Evolutionary conservation across 1,284 basidiomycete genomes (phyloP).

Genomic region (Trichosporon sp.): DNA sequence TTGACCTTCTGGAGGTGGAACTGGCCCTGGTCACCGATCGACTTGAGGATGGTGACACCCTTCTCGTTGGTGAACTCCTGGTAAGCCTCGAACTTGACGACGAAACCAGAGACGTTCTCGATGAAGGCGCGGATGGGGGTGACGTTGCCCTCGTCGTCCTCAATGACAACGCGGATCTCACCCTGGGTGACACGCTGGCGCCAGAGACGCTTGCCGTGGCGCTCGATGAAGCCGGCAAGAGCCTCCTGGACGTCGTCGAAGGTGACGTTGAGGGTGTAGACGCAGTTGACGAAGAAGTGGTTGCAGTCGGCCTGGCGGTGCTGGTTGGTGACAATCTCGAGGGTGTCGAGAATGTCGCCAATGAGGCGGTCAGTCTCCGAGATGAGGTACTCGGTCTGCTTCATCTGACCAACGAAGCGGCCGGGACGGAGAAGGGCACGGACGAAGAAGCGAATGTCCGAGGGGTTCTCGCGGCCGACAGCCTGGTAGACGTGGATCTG

Average conservation of each 20-base stretch:
- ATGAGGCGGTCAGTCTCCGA: slow-evolving; percentile 97
- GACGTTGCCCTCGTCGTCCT: slow-evolving; percentile 88
- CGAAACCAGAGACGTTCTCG: slow-evolving; percentile 97
- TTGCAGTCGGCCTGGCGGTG: slow-evolving; percentile 90
- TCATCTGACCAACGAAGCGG: slow-evolving; percentile 85
- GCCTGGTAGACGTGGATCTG: slow-evolving; percentile 98
- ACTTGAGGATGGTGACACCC: slow-evolving; percentile 90
- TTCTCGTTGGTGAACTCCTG: slow-evolving; percentile 97
- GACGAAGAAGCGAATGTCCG: slow-evolving; percentile 97
- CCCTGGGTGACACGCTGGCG: slow-evolving; percentile 94
- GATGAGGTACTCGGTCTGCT: slow-evolving; percentile 92
- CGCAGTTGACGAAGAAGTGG: slow-evolving; percentile 97
- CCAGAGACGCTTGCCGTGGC: slow-evolving; percentile 97
- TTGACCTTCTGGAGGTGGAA: slow-evolving; percentile 91
- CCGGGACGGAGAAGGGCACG: slow-evolving; percentile 95
- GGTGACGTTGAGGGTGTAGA: slow-evolving; percentile 91
- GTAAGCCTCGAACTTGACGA: slow-evolving; percentile 98
- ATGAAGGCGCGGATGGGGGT: slow-evolving; percentile 96
- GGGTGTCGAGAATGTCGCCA: slow-evolving; percentile 88
- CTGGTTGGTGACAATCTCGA: slow-evolving; percentile 86
- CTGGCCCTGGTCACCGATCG: slow-evolving; percentile 86
- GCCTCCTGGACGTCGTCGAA: slow-evolving; percentile 96
- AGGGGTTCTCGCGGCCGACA: slow-evolving; percentile 90
- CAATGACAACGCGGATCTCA: slow-evolving; percentile 92
- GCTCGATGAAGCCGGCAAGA: slow-evolving; percentile 95